Percentiles rank a stretch among this genome's conserved stretches.
phyloP scores from a whole-genome alignment of 352 stramenopile species.

The Globisporangium ultimum region DNA sequence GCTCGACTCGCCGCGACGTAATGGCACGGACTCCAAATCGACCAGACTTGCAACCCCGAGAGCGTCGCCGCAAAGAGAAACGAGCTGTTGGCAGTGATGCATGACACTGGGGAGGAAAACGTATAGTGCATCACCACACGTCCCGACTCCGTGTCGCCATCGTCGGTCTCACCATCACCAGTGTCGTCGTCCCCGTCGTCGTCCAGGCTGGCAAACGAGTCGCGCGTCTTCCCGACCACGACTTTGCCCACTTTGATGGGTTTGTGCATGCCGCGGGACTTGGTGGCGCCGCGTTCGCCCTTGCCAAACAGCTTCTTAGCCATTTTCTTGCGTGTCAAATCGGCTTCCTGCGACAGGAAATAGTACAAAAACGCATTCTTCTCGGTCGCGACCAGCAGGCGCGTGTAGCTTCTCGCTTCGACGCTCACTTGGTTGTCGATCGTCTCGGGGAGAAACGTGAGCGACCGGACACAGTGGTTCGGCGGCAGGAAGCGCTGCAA shows the following conservation, averaged over 20 bases:
- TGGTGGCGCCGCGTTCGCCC: conserved; percentile 24
- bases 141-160: conserved; percentile 35
- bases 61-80: conserved; percentile 80
- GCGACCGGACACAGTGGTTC: conserved; percentile 62
- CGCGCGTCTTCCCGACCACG: conserved; percentile 17
- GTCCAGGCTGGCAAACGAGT: conserved; percentile 38
- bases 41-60: conserved; percentile 76
- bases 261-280: conserved; percentile 36
- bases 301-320: conserved; percentile 68
- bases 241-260: conserved; percentile 36
- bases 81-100: conserved; percentile 79
- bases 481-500: conserved; percentile 71
- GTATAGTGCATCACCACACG: conserved; percentile 85
- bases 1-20: conserved; percentile 68
- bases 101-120: conserved; percentile 59
- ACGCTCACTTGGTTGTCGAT: conserved; percentile 79
- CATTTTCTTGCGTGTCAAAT: conserved; percentile 77
- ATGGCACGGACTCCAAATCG: conserved; percentile 85
- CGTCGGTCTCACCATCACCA: conserved; percentile 15
- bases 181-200: conserved; percentile 10
- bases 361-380: conserved; percentile 80
- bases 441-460: conserved; percentile 78
- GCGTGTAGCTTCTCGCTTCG: conserved; percentile 74
- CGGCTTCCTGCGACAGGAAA: conserved; percentile 67
- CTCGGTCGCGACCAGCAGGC: conserved; percentile 61